Base-by-base conservation (phyloP, 1,284 basidiomycete species). In the Farysia itapuensis region DNA sequence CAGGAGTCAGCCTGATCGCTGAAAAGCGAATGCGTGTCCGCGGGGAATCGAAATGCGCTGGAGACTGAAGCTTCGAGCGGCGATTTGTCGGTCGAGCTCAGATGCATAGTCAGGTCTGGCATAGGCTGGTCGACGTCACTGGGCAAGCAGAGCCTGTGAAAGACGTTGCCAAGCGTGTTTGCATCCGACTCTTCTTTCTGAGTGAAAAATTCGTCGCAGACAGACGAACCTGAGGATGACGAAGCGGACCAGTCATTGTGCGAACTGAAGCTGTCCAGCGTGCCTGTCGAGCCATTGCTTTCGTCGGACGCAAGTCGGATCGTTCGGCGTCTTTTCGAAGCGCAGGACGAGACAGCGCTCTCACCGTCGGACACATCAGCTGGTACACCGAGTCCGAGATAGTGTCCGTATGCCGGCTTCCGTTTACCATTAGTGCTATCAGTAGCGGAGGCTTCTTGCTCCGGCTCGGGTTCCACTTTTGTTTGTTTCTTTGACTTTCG, bases 401-500 rank as follows among this genome's bases (percentile, higher is more conserved):
- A n/a, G n/a, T n/a, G n/a, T 11, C 20, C 34, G 6, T 8, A 9
- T 11, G 9, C 18, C 8, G 34, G 18, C 34, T 35, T 35, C 12
- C 34, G 34, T 22, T 35, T 35, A 9, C 19, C 13, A 20, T 11
- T 33, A n/a, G n/a, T n/a, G n/a, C n/a, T n/a, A 28, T 9, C n/a
- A n/a, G n/a, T n/a, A n/a, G n/a, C n/a, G 26, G 26, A 28, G 9
- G n/a, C 11, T 9, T n/a, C 9, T 9, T 11, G n/a, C n/a, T 9
- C 26, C 26, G 26, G 26, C n/a, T 28, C 26, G 26, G 26, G 26
- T 11, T 9, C 9, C 11, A 28, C n/a, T 28, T 28, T n/a, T 11
- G 26, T 19, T 18, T 33, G 11, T 19, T 33, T 33, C 34, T 39
- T 53, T n/a, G 30, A 42, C 29, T 66, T 57, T n/a, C 64, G 59